Conservation (phyloP, 148 eudicot species). For the Persicaria maculosa region DNA sequence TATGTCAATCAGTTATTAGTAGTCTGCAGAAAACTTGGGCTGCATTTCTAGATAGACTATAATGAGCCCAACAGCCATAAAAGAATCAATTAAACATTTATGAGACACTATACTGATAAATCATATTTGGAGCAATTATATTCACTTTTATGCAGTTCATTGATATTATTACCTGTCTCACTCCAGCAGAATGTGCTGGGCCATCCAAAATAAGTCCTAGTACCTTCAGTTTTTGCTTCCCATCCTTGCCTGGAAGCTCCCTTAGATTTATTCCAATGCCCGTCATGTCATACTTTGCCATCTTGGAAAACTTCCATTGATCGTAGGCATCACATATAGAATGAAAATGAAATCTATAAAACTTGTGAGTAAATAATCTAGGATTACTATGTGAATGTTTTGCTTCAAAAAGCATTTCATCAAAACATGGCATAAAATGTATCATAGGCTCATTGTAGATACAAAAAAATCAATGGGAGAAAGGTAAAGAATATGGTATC, state of each 20-base stretch:
- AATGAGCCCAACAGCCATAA: background rate
- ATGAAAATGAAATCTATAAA: constrained; percentile 50
- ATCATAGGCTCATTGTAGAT: background rate
- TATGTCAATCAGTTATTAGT: background rate
- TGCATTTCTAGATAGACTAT: background rate
- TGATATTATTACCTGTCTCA: constrained; percentile 59
- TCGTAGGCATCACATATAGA: constrained; percentile 46
- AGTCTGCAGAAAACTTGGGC: background rate
- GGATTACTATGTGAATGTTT: constrained; percentile 18
- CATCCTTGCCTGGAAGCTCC: constrained; percentile 72
- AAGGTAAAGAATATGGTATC: background rate
- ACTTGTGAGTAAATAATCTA: constrained; percentile 34
- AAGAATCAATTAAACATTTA: background rate
- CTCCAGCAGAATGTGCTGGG: constrained; percentile 86
- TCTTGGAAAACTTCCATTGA: constrained; percentile 78
- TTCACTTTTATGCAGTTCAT: constrained; percentile 4
- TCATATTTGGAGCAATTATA: constrained; percentile 7
- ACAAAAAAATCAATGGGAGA: background rate
- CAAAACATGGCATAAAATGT: background rate
- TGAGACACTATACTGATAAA: background rate
- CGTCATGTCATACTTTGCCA: constrained; percentile 97
- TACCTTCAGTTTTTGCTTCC: constrained; percentile 67
- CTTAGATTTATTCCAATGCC: constrained; percentile 94
- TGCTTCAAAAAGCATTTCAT: background rate
- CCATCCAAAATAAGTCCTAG: constrained; percentile 89